Evolutionary conservation across 2,329 filamentous ascomycete species (phyloP).

Genomic region (Neobulgaria alba): DNA sequence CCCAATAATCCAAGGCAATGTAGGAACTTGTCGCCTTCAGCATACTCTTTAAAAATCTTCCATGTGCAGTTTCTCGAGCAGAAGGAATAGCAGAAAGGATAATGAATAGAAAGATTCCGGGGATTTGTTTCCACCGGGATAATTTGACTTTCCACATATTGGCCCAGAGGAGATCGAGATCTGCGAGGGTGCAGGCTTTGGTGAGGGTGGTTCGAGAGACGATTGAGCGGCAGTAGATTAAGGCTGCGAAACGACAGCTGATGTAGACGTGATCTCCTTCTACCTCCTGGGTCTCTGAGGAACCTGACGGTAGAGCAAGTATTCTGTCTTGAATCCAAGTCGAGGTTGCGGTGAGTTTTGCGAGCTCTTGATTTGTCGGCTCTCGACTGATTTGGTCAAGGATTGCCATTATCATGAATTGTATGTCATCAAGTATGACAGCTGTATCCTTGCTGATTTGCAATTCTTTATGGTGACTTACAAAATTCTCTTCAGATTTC

Average conservation of each 20-base stretch:
- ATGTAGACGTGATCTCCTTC: conserved; percentile 32
- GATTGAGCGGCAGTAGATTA: conserved; percentile 41
- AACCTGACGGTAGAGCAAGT: conserved; percentile 18
- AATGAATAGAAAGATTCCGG: conserved; percentile 33
- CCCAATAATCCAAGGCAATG: conserved; percentile 13
- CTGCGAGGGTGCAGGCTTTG: conserved; percentile 30
- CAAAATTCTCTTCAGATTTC: conserved; percentile 35
- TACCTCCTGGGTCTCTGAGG: conserved; percentile 1
- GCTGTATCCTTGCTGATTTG: conserved; percentile 39
- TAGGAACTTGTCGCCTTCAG: conserved; percentile 11
- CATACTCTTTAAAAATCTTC: conserved; percentile 18
- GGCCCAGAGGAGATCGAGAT: conserved; percentile 38
- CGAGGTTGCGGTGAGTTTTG: conserved; percentile 31
- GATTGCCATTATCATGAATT: conserved; percentile 37
- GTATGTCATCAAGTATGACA: conserved; percentile 43
- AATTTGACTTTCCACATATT: conserved; percentile 40
- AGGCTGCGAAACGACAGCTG: conserved; percentile 37
- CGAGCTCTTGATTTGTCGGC: conserved; percentile 1
- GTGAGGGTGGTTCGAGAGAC: conserved; percentile 35
- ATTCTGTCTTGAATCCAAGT: conserved; percentile 35
- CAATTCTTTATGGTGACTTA: conserved; percentile 33
- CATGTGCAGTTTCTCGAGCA: conserved; percentile 12
- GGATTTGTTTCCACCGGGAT: conserved; percentile 36
- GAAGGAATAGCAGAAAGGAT: conserved; percentile 11
- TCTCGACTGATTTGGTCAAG: conserved; percentile 33